A percentile compares a stretch with the other conserved stretches of the same genome.
These are phyloP conservation scores for Grosmannia huntii DNA, from an alignment of 2,329 filamentous ascomycete species.

Conservation along the genomic window DNA sequence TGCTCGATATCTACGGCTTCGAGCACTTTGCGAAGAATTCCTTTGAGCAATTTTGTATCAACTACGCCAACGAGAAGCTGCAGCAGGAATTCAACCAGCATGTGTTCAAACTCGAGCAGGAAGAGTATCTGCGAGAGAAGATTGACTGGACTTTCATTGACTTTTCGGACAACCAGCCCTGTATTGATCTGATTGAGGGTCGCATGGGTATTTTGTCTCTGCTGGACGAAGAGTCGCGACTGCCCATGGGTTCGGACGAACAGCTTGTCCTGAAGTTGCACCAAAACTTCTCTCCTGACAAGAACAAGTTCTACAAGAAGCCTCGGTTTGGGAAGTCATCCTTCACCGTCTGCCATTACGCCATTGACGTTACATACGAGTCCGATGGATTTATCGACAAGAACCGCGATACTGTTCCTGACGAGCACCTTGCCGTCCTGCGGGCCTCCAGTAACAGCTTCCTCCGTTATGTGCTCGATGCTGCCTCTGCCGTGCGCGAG, in stretches of 20 bases:
- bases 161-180: slow-evolving; percentile 97
- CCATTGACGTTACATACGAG: slow-evolving; percentile 95
- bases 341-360: slow-evolving; percentile 98
- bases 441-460: slow-evolving; percentile 75
- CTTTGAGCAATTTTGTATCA: slow-evolving; percentile 99
- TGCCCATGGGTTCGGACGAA: slow-evolving; percentile 95
- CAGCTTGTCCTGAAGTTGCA: slow-evolving; percentile 95
- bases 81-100: slow-evolving; percentile 99
- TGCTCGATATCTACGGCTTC: slow-evolving; percentile 98
- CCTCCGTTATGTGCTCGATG: slow-evolving; percentile 70
- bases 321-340: slow-evolving; percentile 93
- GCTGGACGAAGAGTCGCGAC: slow-evolving; percentile 86
- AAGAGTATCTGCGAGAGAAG: slow-evolving; percentile 90
- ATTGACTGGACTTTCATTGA: slow-evolving; percentile 99
- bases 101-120: slow-evolving; percentile 97
- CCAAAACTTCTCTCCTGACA: slow-evolving; percentile 79
- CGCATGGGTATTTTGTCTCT: slow-evolving; percentile 88
- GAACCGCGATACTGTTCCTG: slow-evolving; percentile 95
- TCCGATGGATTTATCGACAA: slow-evolving; percentile 99
- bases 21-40: slow-evolving; percentile 99
- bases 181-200: slow-evolving; percentile 95
- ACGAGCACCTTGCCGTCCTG: slow-evolving; percentile 93
- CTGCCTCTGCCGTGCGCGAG: slow-evolving; percentile 75
- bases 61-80: slow-evolving; percentile 98
- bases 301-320: slow-evolving; percentile 98